Conservation (phyloP, 495 filamentous ascomycete genomes). For the Daldinia bambusicola region DNA sequence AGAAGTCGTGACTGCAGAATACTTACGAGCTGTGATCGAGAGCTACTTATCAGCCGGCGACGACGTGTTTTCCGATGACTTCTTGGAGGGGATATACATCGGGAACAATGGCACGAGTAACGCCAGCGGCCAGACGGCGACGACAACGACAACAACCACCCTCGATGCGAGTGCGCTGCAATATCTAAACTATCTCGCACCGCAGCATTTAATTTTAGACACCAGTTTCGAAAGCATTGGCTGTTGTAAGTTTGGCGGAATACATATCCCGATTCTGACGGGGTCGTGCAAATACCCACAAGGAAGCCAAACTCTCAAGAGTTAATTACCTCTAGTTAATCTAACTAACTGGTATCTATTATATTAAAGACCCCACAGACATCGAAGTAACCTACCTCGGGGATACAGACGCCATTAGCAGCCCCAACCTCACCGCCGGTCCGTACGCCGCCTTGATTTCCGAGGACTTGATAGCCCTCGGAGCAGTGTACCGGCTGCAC, state of each 20-base stretch:
- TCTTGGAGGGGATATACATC: slow-evolving; percentile 50
- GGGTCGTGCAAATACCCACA: too few relatives aligned
- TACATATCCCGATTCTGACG: too few relatives aligned
- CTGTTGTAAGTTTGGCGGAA: neutral
- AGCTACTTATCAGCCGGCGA: slow-evolving; percentile 33
- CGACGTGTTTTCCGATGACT: slow-evolving; percentile 45
- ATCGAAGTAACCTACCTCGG: neutral
- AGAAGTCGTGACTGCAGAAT: neutral
- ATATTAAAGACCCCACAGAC: neutral
- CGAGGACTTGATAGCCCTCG: neutral
- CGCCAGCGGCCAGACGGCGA: slow-evolving; percentile 1
- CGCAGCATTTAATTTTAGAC: neutral
- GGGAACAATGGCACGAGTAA: slow-evolving; percentile 42
- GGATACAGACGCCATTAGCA: neutral
- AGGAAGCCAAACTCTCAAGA: too few relatives aligned
- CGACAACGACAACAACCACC: neutral
- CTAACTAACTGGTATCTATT: neutral
- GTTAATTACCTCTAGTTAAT: neutral
- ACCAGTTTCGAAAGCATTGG: neutral
- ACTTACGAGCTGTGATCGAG: slow-evolving; percentile 2
- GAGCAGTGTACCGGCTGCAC: neutral
- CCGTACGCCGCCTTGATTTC: neutral
- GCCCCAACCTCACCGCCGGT: neutral
- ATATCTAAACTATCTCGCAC: neutral
- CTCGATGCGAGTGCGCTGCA: neutral